phyloP scores from a whole-genome alignment of 2,329 filamentous ascomycete species.

The Bimuria novae-zelandiae region DNA sequence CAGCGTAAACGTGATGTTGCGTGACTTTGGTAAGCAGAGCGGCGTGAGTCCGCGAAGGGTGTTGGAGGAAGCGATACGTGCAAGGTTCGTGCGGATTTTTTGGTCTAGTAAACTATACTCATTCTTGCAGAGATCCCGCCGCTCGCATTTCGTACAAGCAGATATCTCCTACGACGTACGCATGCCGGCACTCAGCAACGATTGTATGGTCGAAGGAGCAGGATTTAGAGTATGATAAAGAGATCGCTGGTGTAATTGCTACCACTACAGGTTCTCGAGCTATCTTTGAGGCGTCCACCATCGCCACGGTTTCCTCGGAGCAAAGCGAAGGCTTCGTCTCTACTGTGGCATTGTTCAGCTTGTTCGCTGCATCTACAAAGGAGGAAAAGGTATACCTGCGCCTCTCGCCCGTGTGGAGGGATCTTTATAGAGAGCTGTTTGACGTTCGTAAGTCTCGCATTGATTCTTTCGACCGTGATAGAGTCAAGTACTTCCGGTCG shows the following conservation, averaged over 20 bases:
- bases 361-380: slow-evolving; percentile 76
- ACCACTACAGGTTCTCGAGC: slow-evolving; percentile 54
- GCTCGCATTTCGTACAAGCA: slow-evolving; percentile 70
- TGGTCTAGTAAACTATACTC: not conserved
- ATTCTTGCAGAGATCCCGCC: slow-evolving; percentile 63
- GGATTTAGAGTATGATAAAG: slow-evolving; percentile 52
- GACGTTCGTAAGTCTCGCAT: slow-evolving; percentile 70
- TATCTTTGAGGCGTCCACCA: slow-evolving; percentile 71
- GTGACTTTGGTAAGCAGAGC: slow-evolving; percentile 83
- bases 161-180: slow-evolving; percentile 74
- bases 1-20: slow-evolving; percentile 64
- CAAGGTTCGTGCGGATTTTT: slow-evolving; percentile 59
- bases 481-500: slow-evolving; percentile 70
- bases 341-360: slow-evolving; percentile 77
- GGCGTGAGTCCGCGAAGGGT: slow-evolving; percentile 76
- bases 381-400: slow-evolving; percentile 85
- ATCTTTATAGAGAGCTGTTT: slow-evolving; percentile 81
- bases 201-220: slow-evolving; percentile 81
- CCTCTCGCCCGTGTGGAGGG: slow-evolving; percentile 79
- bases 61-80: slow-evolving; percentile 85
- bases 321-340: slow-evolving; percentile 90
- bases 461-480: slow-evolving; percentile 71
- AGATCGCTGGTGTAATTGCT: slow-evolving; percentile 50
- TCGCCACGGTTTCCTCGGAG: slow-evolving; percentile 74
- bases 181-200: slow-evolving; percentile 73